Evolutionary conservation across 345 rosid species (phyloP).

Genomic region (Noccaea caerulescens): DNA sequence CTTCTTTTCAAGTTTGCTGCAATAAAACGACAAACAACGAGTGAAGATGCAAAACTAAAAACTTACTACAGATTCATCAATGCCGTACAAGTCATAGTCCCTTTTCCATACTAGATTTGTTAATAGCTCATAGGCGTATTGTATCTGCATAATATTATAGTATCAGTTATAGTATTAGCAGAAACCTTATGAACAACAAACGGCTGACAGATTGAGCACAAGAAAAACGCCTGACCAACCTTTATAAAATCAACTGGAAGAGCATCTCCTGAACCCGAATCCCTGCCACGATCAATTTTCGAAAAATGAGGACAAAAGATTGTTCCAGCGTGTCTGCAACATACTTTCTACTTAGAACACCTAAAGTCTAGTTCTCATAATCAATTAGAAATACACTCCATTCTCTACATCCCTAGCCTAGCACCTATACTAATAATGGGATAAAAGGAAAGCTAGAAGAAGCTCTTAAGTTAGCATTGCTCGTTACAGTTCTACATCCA

Average conservation of each 20-base stretch:
- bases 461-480: neutral
- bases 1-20: neutral
- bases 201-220: slow-evolving; percentile 5
- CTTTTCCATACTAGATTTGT: slow-evolving; percentile 76
- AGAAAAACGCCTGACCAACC: slow-evolving; percentile 49
- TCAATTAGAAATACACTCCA: slow-evolving; percentile 1
- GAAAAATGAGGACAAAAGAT: neutral
- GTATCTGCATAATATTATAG: slow-evolving; percentile 56
- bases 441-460: neutral
- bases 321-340: neutral
- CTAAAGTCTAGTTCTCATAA: slow-evolving; percentile 22
- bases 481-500: neutral
- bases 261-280: slow-evolving; percentile 50
- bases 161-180: neutral
- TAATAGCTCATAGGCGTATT: slow-evolving; percentile 81
- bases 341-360: slow-evolving; percentile 6
- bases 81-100: slow-evolving; percentile 73
- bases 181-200: slow-evolving; percentile 1
- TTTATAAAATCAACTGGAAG: slow-evolving; percentile 58
- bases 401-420: slow-evolving; percentile 10
- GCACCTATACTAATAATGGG: no score
- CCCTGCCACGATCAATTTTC: slow-evolving; percentile 55
- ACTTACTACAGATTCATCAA: slow-evolving; percentile 85
- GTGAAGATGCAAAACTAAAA: slow-evolving; percentile 22
- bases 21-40: no score